Evolutionary conservation across 108 stramenopile species (phyloP), one percentile per base, ranked within the genome.

Genomic region (Stephanodiscus minutulus): DNA sequence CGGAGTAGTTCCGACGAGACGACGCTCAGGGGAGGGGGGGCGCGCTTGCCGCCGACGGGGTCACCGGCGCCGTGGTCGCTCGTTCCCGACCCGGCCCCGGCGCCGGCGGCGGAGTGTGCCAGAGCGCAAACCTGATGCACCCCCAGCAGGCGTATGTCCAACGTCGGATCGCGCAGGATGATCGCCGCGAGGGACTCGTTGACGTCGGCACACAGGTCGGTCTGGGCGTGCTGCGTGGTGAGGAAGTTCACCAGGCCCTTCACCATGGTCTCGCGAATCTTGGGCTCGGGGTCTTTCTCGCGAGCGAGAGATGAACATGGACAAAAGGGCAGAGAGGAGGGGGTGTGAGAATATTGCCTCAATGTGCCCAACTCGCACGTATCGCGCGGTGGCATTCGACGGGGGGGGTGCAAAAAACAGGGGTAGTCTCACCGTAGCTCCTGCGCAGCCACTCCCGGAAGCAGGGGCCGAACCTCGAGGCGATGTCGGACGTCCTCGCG

Each of bases 81-180:
- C 29, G 4, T 50, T 35, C 18, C 24, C 25, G 58, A 31, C 43
- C 46, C 61, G 33, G 28, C 27, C 5, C 54, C 54, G 24, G 7
- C 35, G 27, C 20, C 3, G 8, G 39, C 66, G 49, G 82, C 66
- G 27, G 64, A 63, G 49, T 84, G 86, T 8, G 84, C 86, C 24
- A 89, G 61, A 54, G 88, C 87, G 64, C 92, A 94, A 17, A 91
- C 63, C 57, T 74, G 83, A 68, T 87, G 90, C 70, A 94, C 82
- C 65, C 79, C 81, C 4, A 66, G 22, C 7, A 88, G 52, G 7
- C 90, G 87, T 60, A 91, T 78, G 18, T 82, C 80, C 3, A 75
- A 44, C 17, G 41, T 57, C 9, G 82, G 81, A 57, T 86, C 86
- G 21, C 67, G 46, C 13, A 37, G 46, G 36, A 71, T 70, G 27